Evolutionary conservation across 2,329 filamentous ascomycete species (phyloP).

Genomic region (Mycogone perniciosa): DNA sequence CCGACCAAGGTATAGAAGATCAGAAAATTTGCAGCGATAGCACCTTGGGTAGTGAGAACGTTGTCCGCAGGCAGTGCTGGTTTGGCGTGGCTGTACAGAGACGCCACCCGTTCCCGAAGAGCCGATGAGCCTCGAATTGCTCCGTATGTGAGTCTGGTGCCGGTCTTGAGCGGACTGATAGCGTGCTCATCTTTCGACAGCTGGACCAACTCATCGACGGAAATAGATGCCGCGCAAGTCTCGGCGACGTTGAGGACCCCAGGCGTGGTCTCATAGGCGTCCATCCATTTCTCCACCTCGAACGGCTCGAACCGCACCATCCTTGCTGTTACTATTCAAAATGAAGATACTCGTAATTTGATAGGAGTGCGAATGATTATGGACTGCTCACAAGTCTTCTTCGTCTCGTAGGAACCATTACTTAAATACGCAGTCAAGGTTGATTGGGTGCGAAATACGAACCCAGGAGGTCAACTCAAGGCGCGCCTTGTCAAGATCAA

Average conservation of each 20-base stretch:
- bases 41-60: conserved; percentile 71
- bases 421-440: no score
- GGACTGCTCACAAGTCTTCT: no score
- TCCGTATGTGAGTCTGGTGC: conserved; percentile 63
- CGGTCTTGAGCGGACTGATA: conserved; percentile 37
- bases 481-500: no score
- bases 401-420: no score
- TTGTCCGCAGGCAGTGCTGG: conserved; percentile 47
- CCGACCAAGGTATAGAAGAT: conserved; percentile 65
- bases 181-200: conserved; percentile 50
- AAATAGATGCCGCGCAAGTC: conserved; percentile 71
- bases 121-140: conserved; percentile 61
- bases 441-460: no score
- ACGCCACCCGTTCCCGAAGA: conserved; percentile 58
- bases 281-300: conserved; percentile 68
- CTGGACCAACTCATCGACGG: conserved; percentile 57
- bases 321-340: neutral
- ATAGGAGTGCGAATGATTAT: neutral
- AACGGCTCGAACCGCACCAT: conserved; percentile 58
- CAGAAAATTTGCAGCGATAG: conserved; percentile 81
- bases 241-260: conserved; percentile 66
- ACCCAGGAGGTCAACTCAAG: no score
- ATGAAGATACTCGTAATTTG: neutral
- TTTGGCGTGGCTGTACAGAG: conserved; percentile 55
- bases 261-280: conserved; percentile 50